Evolutionary conservation across 192 early-diverging fungal species (phyloP), one percentile per base, ranked within the genome.

Genomic region (Martensiomyces pterosporus): DNA sequence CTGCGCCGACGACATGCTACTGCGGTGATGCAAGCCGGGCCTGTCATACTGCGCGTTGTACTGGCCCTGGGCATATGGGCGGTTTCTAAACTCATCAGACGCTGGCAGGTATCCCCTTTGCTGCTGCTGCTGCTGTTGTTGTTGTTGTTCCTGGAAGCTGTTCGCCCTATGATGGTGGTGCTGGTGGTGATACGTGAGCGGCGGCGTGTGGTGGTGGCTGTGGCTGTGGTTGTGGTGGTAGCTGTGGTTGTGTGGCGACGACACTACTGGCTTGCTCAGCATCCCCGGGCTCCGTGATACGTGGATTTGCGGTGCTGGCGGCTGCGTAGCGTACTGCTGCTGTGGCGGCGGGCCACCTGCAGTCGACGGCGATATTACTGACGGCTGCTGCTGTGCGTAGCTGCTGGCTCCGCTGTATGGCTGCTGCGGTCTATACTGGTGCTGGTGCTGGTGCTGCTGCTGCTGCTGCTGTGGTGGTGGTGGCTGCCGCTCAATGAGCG

Each of bases 401-500:
- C 18, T 41, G 39, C 13, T 41, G 39, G 39, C 39, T 41, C 46
- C n/a, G n/a, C n/a, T n/a, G n/a, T n/a, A n/a, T n/a, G n/a, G n/a
- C n/a, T n/a, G n/a, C n/a, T n/a, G n/a, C n/a, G n/a, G n/a, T n/a
- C n/a, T n/a, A n/a, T n/a, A n/a, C n/a, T n/a, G n/a, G n/a, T n/a
- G n/a, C n/a, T n/a, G n/a, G n/a, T 27, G 23, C 4, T 37, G 16
- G 1, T 24, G 32, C 33, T 47, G 33, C 19, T 24, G 16, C 10
- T 47, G 32, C 34, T 36, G 46, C 24, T 47, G 32, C 17, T 47
- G 46, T 9, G 34, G 46, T 8, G 46, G 26, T 19, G 34, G 46
- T 10, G 46, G 46, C 18, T 17, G 29, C 8, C 45, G 29, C 41
- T 64, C 50, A 16, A 71, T 71, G 14, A 71, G 52, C 36, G 68